Conservation (phyloP, 805 yeast genomes). For the Candida boleticola region DNA sequence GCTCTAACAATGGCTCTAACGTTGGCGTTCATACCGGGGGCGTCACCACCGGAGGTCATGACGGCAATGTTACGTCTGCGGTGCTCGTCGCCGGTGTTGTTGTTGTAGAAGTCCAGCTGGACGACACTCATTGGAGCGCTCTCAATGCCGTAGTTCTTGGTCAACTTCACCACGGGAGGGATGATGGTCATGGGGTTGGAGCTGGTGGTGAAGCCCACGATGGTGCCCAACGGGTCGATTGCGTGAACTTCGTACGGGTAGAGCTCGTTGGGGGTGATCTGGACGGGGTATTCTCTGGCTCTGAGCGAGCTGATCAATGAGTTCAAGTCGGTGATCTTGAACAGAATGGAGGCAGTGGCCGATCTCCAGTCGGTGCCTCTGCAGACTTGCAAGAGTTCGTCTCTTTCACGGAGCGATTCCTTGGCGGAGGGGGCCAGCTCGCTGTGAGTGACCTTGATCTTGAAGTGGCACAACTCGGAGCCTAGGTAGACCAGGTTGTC, state of each 20-base stretch:
- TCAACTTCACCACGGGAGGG: constrained; percentile 38
- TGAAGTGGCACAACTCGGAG: constrained; percentile 19
- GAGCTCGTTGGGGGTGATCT: constrained; percentile 67
- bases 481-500: constrained; percentile 18
- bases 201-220: constrained; percentile 74
- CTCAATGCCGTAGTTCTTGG: neutral
- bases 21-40: constrained; percentile 97
- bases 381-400: constrained; percentile 14
- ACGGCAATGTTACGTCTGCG: constrained; percentile 70
- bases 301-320: constrained; percentile 33
- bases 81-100: constrained; percentile 11
- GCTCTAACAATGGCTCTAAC: constrained; percentile 95
- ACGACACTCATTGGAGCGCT: neutral
- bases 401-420: constrained; percentile 15
- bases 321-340: constrained; percentile 44
- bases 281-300: constrained; percentile 36
- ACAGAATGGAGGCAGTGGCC: constrained; percentile 40
- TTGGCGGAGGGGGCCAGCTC: constrained; percentile 15
- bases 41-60: constrained; percentile 98
- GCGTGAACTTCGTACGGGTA: constrained; percentile 75
- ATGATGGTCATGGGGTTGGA: constrained; percentile 54
- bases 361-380: constrained; percentile 50
- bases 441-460: constrained; percentile 19
- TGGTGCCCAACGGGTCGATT: constrained; percentile 79
- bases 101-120: neutral